A percentile compares a stretch with the other conserved stretches of the same genome.
Conservation (phyloP, 2,329 filamentous ascomycete genomes). For the Diaporthe citri region DNA sequence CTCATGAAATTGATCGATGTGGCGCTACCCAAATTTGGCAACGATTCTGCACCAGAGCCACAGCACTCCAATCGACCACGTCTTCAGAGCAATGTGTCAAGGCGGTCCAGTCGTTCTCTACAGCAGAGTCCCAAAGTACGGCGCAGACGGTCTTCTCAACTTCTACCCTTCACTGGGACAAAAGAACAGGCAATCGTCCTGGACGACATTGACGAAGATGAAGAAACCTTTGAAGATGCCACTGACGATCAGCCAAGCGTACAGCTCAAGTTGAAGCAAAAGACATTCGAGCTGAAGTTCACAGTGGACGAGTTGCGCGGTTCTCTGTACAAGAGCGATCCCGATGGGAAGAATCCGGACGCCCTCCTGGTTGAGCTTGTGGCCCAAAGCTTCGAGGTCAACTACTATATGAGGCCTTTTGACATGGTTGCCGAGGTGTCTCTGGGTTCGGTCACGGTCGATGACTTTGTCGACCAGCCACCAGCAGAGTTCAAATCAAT, state of each 20-base stretch:
- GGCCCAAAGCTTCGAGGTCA: constrained; percentile 87
- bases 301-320: constrained; percentile 94
- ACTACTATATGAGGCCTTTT: constrained; percentile 88
- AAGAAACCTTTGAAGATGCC: constrained; percentile 77
- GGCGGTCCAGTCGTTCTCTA: constrained; percentile 42
- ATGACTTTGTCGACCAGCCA: constrained; percentile 94
- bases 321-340: constrained; percentile 89
- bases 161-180: constrained; percentile 71
- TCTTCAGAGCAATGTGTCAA: constrained; percentile 59
- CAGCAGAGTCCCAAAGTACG: constrained; percentile 47
- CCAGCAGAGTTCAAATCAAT: constrained; percentile 95
- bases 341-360: constrained; percentile 81
- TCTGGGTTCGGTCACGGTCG: constrained; percentile 86
- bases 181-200: constrained; percentile 82
- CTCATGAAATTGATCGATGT: constrained; percentile 97
- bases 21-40: constrained; percentile 83
- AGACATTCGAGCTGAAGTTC: constrained; percentile 96
- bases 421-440: constrained; percentile 95
- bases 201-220: constrained; percentile 78
- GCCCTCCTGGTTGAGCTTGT: constrained; percentile 90
- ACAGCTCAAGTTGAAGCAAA: constrained; percentile 82
- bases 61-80: constrained; percentile 58
- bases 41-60: constrained; percentile 60
- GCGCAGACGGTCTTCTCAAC: constrained; percentile 72
- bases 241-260: constrained; percentile 67